Conservation (phyloP, 805 yeast genomes). For the Zygotorulaspora chibaensis region DNA sequence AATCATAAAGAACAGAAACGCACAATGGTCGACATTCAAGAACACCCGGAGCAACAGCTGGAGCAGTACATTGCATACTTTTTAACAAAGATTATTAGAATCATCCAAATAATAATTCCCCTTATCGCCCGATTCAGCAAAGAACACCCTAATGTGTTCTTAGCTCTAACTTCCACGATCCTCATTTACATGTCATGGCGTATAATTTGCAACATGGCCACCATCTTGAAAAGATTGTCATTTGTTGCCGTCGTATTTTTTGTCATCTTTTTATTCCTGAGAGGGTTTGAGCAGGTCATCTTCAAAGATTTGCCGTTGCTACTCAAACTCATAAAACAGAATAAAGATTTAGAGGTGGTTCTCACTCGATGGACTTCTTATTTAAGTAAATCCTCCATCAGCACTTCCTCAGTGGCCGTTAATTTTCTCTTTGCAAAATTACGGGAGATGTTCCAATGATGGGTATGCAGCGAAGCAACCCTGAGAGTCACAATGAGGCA, state of each 20-base stretch:
- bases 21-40: slow-evolving; percentile 4
- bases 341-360: slow-evolving; percentile 9
- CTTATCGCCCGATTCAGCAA: slow-evolving; percentile 22
- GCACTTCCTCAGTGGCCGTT: slow-evolving; percentile 2
- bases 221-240: slow-evolving; percentile 26
- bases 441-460: slow-evolving; percentile 1
- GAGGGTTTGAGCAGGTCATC: slow-evolving; percentile 32
- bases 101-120: slow-evolving; percentile 22
- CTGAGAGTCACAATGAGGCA: too few relatives aligned
- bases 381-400: slow-evolving; percentile 8
- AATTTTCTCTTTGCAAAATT: slow-evolving; percentile 1
- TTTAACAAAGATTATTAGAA: slow-evolving; percentile 12
- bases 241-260: slow-evolving; percentile 18
- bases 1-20: not conserved
- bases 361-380: slow-evolving; percentile 13
- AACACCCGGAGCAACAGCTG: slow-evolving; percentile 12
- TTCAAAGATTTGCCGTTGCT: slow-evolving; percentile 21
- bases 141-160: slow-evolving; percentile 33
- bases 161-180: slow-evolving; percentile 17
- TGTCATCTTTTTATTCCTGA: slow-evolving; percentile 29
- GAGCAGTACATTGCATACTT: slow-evolving; percentile 8
- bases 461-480: too few relatives aligned
- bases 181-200: slow-evolving; percentile 27
- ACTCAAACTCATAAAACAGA: slow-evolving; percentile 6
- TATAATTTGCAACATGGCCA: slow-evolving; percentile 30